phyloP scores from a whole-genome alignment of 192 early-diverging fungal genomes.

The Gonapodya sp. region DNA sequence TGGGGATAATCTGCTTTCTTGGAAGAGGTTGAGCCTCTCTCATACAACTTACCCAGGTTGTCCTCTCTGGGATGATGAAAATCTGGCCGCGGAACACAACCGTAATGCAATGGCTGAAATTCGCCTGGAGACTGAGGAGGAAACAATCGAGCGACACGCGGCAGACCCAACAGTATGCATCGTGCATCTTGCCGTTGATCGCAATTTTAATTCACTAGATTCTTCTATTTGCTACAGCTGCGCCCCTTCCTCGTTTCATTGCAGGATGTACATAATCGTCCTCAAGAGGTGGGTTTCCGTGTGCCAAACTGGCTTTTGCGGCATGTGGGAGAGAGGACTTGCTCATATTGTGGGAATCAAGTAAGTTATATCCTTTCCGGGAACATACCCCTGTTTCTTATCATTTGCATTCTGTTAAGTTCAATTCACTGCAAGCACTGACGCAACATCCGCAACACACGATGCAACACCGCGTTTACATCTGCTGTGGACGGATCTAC shows the following conservation, averaged over 20 bases:
- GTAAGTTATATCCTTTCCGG: background rate
- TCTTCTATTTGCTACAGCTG: background rate
- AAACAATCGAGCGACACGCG: background rate
- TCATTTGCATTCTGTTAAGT: background rate
- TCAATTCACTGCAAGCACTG: background rate
- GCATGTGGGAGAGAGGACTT: background rate
- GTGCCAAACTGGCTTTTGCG: background rate
- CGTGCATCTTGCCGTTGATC: no score
- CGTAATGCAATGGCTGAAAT: background rate
- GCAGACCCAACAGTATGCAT: background rate
- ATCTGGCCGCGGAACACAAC: background rate
- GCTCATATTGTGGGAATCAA: background rate
- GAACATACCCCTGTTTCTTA: background rate
- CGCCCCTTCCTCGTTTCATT: background rate
- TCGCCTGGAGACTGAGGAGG: background rate
- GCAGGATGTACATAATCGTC: background rate
- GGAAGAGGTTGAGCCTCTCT: no score
- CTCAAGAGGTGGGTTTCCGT: background rate
- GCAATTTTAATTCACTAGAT: no score
- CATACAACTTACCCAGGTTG: background rate
- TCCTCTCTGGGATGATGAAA: slow-evolving; percentile 1
- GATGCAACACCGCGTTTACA: slow-evolving; percentile 5
- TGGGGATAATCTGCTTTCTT: background rate
- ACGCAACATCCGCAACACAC: background rate
- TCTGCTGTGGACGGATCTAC: slow-evolving; percentile 1